Base-by-base conservation (phyloP, 202 grass and related monocot genomes). In the Zizania palustris region DNA sequence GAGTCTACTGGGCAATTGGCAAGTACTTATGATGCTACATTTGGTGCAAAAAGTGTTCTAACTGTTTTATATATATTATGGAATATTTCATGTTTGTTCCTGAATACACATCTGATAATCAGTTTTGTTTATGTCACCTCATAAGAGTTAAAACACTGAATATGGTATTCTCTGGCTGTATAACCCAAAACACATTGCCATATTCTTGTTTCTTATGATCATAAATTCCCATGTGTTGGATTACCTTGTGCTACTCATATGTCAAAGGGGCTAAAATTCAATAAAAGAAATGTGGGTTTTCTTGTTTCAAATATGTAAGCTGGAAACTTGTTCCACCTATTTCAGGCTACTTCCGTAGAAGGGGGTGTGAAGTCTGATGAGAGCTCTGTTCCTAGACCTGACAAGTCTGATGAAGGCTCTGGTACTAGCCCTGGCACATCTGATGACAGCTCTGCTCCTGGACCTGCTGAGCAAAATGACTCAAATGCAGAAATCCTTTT, bases 401-500 rank as follows among this genome's bases (percentile, higher is more conserved):
- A 50, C 21, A 69, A 79, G 44, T 60, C 70, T 68, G 71, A 22
- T 61, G 93, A 88, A 85, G 76, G 37, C 40, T 72, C 51, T 55
- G 51, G 4, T 55, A n/a, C 51, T 20, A 20, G 34, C 45, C 41
- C 66, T 33, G 56, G 53, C 35, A 69, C 73, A 33, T 62, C 74
- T 65, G 71, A 36, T 66, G 93, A 87, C 80, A 80, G 39, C 36
- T 73, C 61, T 82, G 49, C 15, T 57, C 33, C 36, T 45, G 19
- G 21, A 75, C 62, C 34, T 71, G 62, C 51, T 50, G 59, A 71
- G 62, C 58, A 62, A 38, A 44, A 58, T 3, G 48, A 72, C 13
- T 54, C 80, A 67, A 46, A 15, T 80, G 42, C 84, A 16, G 92
- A 96, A 45, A 93, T 93, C 76, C 68, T 96, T 82, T 87, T 99